Base-by-base conservation (phyloP, 257 asterid species). In the Capsicum baccatum region DNA sequence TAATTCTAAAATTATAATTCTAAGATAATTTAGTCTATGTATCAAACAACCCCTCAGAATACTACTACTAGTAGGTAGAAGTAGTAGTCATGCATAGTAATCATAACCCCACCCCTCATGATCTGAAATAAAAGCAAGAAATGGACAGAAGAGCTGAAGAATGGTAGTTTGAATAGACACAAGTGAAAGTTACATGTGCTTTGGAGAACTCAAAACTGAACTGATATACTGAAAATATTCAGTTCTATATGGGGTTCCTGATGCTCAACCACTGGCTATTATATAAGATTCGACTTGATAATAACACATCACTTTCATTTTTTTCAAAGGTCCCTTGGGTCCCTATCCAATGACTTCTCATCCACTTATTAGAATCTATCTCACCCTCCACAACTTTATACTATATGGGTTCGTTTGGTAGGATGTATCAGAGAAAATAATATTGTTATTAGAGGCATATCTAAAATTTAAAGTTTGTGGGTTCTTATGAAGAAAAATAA, bases 281-380 rank as follows among this genome's bases (percentile, higher is more conserved):
- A n/a, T 35, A 9, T 13, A 67, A 73, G 80, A 73, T 73, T 73
- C 16, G 39, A 73, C 59, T 12, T 48, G 80, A 73, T 48, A 73
- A 48, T 48, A 19, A 9, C 44, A 48, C 60, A 73, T 73, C 80
- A 73, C 5, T 47, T 50, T 73, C 60, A 50, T 19, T n/a, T 48
- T 48, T 73, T 0, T 39, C 39, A 12, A 73, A 19, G 42, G 42
- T 0, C 57, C 42, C 47, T 4, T 39, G 0, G 44, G 44, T 4
- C 44, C 44, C 55, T 5, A 33, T 64, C 5, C 47, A 11, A 64
- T 64, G 71, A 64, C 69, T 21, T 63, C 69, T 62, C 69, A 62
- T 62, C 15, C 12, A 9, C 13, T 11, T 62, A 26, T 11, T 63
- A 63, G 37, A 60, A 63, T 63, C 69, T 19, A 63, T 63, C 69